phyloP scores from a whole-genome alignment of 1,139 yeast genomes.

The Blastobotrys elegans region DNA sequence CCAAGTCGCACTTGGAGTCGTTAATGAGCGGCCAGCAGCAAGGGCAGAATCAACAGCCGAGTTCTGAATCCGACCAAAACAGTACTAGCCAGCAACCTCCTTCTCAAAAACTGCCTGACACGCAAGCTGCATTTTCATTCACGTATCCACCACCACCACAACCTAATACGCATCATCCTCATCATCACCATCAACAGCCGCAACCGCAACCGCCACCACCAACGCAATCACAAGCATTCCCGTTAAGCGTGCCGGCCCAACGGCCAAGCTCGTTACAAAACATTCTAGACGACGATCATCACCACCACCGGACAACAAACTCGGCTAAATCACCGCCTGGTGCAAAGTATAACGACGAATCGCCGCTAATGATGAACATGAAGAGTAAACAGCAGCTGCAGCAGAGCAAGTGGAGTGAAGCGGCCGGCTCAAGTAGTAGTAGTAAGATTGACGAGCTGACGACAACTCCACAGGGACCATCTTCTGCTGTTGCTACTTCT shows the following conservation, averaged over 20 bases:
- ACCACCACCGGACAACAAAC: neutral
- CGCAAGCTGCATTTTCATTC: slow-evolving; percentile 1
- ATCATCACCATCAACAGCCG: neutral
- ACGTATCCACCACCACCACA: slow-evolving; percentile 5
- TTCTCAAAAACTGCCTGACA: neutral
- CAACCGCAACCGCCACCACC: slow-evolving; percentile 1
- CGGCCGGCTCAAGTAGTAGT: no score
- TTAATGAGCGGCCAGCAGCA: slow-evolving; percentile 7
- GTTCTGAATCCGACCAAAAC: neutral
- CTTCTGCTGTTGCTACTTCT: neutral
- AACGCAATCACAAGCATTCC: slow-evolving; percentile 3
- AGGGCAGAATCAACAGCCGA: slow-evolving; percentile 2
- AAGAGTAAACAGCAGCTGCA: slow-evolving; percentile 8
- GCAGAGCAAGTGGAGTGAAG: neutral
- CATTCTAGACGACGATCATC: slow-evolving; percentile 8
- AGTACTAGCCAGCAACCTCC: neutral
- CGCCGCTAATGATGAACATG: neutral
- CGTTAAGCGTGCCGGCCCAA: slow-evolving; percentile 10
- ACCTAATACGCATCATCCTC: slow-evolving; percentile 5
- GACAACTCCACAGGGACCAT: neutral
- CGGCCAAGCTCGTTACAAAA: slow-evolving; percentile 10
- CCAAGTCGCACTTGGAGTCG: slow-evolving; percentile 15
- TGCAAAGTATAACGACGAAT: neutral
- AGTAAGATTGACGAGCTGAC: neutral
- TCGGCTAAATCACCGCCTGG: no score